Evolutionary conservation across 2,329 filamentous ascomycete species (phyloP).

Genomic region (Alternaria brassicicola): DNA sequence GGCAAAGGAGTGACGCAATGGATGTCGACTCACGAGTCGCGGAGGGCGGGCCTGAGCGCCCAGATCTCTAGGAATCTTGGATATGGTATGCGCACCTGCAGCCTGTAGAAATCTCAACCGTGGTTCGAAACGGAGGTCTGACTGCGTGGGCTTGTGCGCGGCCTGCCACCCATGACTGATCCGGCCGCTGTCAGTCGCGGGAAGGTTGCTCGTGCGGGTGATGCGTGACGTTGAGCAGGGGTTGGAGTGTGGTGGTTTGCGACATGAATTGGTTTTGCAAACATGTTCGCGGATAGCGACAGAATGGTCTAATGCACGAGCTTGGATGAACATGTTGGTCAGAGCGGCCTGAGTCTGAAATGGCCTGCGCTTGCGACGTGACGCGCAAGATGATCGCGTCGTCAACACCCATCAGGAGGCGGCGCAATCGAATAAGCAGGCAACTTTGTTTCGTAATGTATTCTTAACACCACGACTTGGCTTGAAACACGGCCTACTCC

Average conservation of each 20-base stretch:
- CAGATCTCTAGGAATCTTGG: background rate
- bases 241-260: background rate
- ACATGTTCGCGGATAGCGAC: background rate
- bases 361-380: background rate
- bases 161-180: background rate
- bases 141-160: conserved; percentile 6
- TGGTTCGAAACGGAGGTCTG: background rate
- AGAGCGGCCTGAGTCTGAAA: background rate
- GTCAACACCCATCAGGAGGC: background rate
- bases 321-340: background rate
- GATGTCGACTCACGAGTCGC: background rate
- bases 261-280: background rate
- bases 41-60: background rate
- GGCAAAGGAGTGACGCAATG: background rate
- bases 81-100: background rate
- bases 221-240: background rate
- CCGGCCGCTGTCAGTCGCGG: background rate
- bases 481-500: background rate
- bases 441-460: background rate
- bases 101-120: background rate
- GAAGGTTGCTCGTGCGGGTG: background rate
- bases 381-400: background rate
- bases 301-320: background rate
- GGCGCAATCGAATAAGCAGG: background rate
- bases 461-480: background rate